These are phyloP conservation scores for Aspergillus ibericus DNA, from an alignment of 2,329 filamentous ascomycete genomes.

Conservation along the genomic window DNA sequence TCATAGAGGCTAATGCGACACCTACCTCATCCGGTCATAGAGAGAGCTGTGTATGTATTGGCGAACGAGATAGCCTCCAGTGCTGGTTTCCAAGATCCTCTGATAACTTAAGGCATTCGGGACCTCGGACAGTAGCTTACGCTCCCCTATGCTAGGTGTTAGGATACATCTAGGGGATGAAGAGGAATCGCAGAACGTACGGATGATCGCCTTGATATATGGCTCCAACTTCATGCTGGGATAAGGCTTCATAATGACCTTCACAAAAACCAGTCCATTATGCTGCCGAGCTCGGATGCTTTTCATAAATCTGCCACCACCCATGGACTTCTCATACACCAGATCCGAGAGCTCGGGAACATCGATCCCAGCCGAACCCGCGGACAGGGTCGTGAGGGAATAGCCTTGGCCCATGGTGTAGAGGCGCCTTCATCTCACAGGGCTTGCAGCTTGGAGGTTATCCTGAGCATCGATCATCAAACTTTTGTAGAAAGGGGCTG, in stretches of 20 bases:
- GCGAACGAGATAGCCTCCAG: conserved; percentile 86
- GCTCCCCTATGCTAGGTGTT: conserved; percentile 61
- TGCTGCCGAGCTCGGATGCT: conserved; percentile 87
- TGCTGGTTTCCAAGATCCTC: conserved; percentile 85
- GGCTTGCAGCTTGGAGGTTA: background rate
- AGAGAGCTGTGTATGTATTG: conserved; percentile 96
- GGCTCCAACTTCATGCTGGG: conserved; percentile 74
- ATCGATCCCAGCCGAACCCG: conserved; percentile 90
- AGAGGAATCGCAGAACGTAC: conserved; percentile 51
- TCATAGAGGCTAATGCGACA: background rate
- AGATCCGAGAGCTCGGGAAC: conserved; percentile 87
- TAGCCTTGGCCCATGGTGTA: conserved; percentile 89
- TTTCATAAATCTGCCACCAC: conserved; percentile 93
- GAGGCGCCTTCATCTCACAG: conserved; percentile 32
- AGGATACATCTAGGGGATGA: conserved; percentile 10
- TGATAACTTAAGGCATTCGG: conserved; percentile 91
- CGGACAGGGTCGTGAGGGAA: conserved; percentile 86
- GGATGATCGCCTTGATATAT: conserved; percentile 74
- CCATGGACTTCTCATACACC: conserved; percentile 87
- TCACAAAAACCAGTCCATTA: conserved; percentile 89
- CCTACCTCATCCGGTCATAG: conserved; percentile 79
- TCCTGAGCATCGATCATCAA: background rate
- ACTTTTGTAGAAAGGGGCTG: background rate
- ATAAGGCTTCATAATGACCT: conserved; percentile 92
- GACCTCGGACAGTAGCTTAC: conserved; percentile 74